phyloP scores from a whole-genome alignment of 164 flowering plant genomes.

The Buxus sempervirens region DNA sequence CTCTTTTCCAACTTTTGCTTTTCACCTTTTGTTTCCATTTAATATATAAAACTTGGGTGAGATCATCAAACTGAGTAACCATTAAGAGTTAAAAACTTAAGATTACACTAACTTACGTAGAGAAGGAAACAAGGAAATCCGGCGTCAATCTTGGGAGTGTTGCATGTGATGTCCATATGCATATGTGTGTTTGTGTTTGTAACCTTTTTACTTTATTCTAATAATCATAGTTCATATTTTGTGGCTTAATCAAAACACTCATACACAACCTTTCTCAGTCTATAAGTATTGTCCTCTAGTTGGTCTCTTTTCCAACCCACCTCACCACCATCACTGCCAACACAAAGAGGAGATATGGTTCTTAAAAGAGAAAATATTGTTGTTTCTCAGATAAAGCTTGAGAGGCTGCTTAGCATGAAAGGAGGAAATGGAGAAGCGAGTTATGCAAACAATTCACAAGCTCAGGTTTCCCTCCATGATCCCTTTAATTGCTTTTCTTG shows the following conservation, averaged over 20 bases:
- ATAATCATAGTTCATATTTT: not conserved
- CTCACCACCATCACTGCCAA: not conserved
- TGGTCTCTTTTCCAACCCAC: not conserved
- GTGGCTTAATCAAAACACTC: no score
- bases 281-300: slow-evolving; percentile 12
- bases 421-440: slow-evolving; percentile 83
- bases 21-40: no score
- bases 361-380: slow-evolving; percentile 51
- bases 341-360: slow-evolving; percentile 24
- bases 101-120: not conserved
- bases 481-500: not conserved
- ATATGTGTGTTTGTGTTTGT: no score
- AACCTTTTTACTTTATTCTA: no score
- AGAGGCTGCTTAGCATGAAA: slow-evolving; percentile 75
- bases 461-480: slow-evolving; percentile 69
- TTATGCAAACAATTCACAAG: slow-evolving; percentile 86
- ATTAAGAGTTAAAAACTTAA: not conserved
- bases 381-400: slow-evolving; percentile 62
- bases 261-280: not conserved
- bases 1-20: no score
- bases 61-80: no score
- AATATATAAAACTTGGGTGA: no score
- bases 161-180: slow-evolving; percentile 19
- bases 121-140: slow-evolving; percentile 21
- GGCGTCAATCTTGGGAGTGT: slow-evolving; percentile 35